Evolutionary conservation across 176 grass and related monocot genomes (phyloP), one percentile per base, ranked within the genome.

Genomic region (Musa itinerans): DNA sequence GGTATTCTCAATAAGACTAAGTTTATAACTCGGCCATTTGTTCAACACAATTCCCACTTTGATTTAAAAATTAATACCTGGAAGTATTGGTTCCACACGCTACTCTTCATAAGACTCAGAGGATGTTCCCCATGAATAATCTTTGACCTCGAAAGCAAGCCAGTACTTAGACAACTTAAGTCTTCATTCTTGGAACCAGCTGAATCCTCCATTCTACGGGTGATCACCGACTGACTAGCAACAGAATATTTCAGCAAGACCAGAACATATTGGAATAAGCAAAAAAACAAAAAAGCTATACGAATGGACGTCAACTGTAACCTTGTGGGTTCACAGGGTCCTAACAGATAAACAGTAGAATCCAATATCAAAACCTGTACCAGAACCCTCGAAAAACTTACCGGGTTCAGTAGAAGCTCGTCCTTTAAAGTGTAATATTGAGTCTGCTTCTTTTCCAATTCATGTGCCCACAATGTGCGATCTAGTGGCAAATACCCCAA

Each of bases 61-160:
- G 62, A 17, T 52, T 16, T 52, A 34, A 59, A 52, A 56, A 73
- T 61, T 43, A n/a, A 82, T 82, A 98, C 94, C 88, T 98, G 94
- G 80, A 98, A 98, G 72, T 91, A 87, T 82, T 91, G 88, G 79
- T 98, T 98, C 94, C 90, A 98, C 50, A 98, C 88, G 76, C 94
- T 98, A 79, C 84, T 91, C 87, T 93, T 86, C 34, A 83, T 86
- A 51, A 98, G 90, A 73, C 90, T 98, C 77, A 98, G 69, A 71
- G 94, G 94, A 84, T 98, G 94, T 65, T 98, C 94, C 58, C 87
- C 94, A 64, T 80, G 84, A 79, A 81, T 62, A 76, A 98, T 89
- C 55, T 87, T 82, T 3, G 90, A 89, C 61, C 94, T 93, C 54
- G 90, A 79, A 66, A 98, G 86, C 21, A 98, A 83, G 16, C 90